A percentile compares a stretch with the other conserved stretches of the same genome.
Evolutionary conservation across 108 stramenopile genomes (phyloP).

Genomic region (Nitzschia sp.): DNA sequence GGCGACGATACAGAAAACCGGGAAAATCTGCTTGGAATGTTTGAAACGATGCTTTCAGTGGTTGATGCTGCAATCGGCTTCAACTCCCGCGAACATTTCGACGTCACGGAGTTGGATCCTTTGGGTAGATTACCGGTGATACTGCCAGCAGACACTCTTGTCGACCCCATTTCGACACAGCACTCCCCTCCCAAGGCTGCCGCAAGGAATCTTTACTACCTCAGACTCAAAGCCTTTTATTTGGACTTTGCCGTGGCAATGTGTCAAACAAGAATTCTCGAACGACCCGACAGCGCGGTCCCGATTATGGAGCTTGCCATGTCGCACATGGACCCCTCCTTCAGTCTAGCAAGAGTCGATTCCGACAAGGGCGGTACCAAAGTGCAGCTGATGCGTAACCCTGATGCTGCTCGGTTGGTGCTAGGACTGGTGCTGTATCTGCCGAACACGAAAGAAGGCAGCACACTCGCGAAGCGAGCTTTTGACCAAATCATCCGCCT

Average conservation of each 20-base stretch:
- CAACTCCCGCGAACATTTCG: slow-evolving; percentile 43
- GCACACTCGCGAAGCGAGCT: slow-evolving; percentile 59
- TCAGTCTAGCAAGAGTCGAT: slow-evolving; percentile 35
- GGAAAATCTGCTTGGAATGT: slow-evolving; percentile 41
- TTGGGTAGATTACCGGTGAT: slow-evolving; percentile 13
- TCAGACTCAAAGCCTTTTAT: slow-evolving; percentile 70
- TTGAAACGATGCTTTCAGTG: slow-evolving; percentile 52
- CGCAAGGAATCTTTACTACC: slow-evolving; percentile 56
- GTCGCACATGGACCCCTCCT: slow-evolving; percentile 67
- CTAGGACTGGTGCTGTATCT: slow-evolving; percentile 71
- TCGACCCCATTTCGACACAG: slow-evolving; percentile 47
- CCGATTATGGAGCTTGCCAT: slow-evolving; percentile 65
- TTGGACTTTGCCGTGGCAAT: slow-evolving; percentile 75
- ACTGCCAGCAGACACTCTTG: slow-evolving; percentile 27
- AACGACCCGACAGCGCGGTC: slow-evolving; percentile 36
- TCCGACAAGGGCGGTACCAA: slow-evolving; percentile 30
- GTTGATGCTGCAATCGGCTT: slow-evolving; percentile 57
- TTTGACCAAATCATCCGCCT: slow-evolving; percentile 74
- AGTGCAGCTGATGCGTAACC: slow-evolving; percentile 59
- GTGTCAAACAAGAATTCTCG: slow-evolving; percentile 53
- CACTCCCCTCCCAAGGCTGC: slow-evolving; percentile 36
- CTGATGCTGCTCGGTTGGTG: slow-evolving; percentile 76
- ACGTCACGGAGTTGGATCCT: slow-evolving; percentile 19
- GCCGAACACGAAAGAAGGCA: slow-evolving; percentile 47
- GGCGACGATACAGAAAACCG: slow-evolving; percentile 16